These are phyloP conservation scores for Rubroshorea leprosula DNA, from an alignment of 345 rosid species.

Conservation along the genomic window DNA sequence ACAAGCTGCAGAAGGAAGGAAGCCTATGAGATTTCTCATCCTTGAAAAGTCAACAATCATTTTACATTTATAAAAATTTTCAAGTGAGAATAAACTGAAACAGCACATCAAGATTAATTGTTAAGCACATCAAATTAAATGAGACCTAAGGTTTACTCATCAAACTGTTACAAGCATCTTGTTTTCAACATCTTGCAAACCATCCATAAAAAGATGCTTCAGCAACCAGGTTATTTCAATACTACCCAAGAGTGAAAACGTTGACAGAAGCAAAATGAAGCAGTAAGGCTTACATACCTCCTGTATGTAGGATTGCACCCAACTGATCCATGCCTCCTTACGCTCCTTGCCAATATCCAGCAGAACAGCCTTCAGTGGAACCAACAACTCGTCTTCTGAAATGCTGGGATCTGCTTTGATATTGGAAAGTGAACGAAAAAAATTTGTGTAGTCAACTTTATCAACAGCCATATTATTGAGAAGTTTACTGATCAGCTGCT, in stretches of 20 bases:
- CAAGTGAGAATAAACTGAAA: too few species aligned
- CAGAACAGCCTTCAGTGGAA: conserved; percentile 76
- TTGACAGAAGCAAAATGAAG: too few species aligned
- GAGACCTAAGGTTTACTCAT: too few species aligned
- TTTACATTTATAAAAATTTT: too few species aligned
- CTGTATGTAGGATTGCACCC: conserved; percentile 76
- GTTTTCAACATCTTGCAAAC: too few species aligned
- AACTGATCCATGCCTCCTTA: conserved; percentile 85
- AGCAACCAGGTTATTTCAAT: too few species aligned
- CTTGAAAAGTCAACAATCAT: too few species aligned
- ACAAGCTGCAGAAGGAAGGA: conserved; percentile 45
- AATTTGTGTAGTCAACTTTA: conserved; percentile 95
- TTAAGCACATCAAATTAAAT: too few species aligned
- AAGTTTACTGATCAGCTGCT: conserved; percentile 71
- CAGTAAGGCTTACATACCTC: conserved; percentile 47
- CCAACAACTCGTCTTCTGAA: conserved; percentile 57
- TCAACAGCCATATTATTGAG: conserved; percentile 94
- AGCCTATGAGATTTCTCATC: neutral
- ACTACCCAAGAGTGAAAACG: too few species aligned
- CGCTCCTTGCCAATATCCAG: conserved; percentile 96
- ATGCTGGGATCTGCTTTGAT: conserved; percentile 63
- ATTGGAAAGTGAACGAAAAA: conserved; percentile 76
- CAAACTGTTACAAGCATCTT: too few species aligned
- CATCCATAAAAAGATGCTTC: too few species aligned
- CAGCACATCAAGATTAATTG: too few species aligned